Percentiles rank a stretch among this genome's conserved stretches.
Evolutionary conservation across 2,329 filamentous ascomycete species (phyloP).

Genomic region (Cyphellophora europaea): DNA sequence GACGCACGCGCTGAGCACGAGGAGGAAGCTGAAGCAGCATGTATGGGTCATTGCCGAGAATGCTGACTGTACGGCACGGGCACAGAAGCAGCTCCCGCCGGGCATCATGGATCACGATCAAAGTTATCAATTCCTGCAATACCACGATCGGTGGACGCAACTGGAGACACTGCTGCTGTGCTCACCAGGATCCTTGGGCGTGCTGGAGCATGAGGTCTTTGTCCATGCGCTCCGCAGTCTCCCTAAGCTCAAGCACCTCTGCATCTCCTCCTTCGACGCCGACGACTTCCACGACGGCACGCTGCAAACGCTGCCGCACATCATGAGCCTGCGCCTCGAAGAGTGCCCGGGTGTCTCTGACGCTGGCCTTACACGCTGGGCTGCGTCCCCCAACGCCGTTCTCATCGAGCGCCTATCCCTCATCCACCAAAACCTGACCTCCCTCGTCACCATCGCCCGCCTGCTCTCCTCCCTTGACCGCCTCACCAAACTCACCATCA

Average conservation of each 20-base stretch:
- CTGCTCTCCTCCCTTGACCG: slow-evolving; percentile 38
- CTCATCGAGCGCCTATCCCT: slow-evolving; percentile 40
- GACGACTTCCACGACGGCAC: slow-evolving; percentile 47
- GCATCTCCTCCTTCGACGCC: slow-evolving; percentile 43
- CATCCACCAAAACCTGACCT: slow-evolving; percentile 44
- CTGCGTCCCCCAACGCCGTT: slow-evolving; percentile 34
- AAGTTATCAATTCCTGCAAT: slow-evolving; percentile 42
- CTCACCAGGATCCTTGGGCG: slow-evolving; percentile 31
- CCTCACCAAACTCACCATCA: slow-evolving; percentile 42
- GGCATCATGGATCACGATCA: slow-evolving; percentile 41
- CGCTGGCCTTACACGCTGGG: slow-evolving; percentile 43
- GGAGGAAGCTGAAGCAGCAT: slow-evolving; percentile 44
- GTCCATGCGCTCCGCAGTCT: slow-evolving; percentile 43
- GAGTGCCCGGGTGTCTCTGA: slow-evolving; percentile 47
- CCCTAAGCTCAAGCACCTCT: slow-evolving; percentile 44
- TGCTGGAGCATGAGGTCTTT: slow-evolving; percentile 46
- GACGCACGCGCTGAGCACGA: slow-evolving; percentile 46
- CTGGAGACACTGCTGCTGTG: slow-evolving; percentile 46
- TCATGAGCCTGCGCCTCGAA: slow-evolving; percentile 45
- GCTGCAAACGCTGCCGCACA: slow-evolving; percentile 36
- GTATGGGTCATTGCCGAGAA: slow-evolving; percentile 46
- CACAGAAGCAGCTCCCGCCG: slow-evolving; percentile 24
- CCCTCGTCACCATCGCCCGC: slow-evolving; percentile 41
- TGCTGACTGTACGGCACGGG: slow-evolving; percentile 27
- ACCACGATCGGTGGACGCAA: slow-evolving; percentile 41